Evolutionary conservation across 345 rosid species (phyloP).

Genomic region (Erodium maritimum): DNA sequence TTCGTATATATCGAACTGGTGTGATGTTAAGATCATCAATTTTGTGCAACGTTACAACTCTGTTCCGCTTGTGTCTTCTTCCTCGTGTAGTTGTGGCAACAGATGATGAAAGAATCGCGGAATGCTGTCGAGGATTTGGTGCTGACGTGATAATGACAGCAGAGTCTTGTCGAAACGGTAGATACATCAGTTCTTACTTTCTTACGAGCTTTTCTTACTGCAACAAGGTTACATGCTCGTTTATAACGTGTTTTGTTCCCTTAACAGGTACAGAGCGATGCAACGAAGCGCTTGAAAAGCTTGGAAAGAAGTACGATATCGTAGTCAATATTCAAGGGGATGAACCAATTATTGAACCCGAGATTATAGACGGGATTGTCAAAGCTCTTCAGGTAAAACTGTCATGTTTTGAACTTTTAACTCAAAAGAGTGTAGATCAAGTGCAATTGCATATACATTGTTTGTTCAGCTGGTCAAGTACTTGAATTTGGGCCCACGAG

Average conservation of each 20-base stretch:
- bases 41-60: neutral
- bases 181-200: neutral
- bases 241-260: neutral
- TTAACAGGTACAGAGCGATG: slow-evolving; percentile 70
- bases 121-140: slow-evolving; percentile 89
- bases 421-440: too few relatives aligned
- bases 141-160: slow-evolving; percentile 97
- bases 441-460: too few relatives aligned
- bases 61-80: slow-evolving; percentile 3
- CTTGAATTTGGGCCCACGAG: too few relatives aligned
- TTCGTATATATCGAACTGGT: neutral
- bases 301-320: slow-evolving; percentile 75
- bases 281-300: slow-evolving; percentile 77
- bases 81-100: slow-evolving; percentile 71
- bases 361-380: slow-evolving; percentile 87
- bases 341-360: slow-evolving; percentile 93
- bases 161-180: slow-evolving; percentile 90
- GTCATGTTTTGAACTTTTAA: too few relatives aligned
- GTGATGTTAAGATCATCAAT: neutral
- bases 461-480: too few relatives aligned
- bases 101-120: slow-evolving; percentile 82
- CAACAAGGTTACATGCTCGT: slow-evolving; percentile 5
- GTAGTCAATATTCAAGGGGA: slow-evolving; percentile 96
- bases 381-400: slow-evolving; percentile 69
- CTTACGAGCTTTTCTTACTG: neutral